Evolutionary conservation across 768 basidiomycete genomes (phyloP).

Genomic region (Macrolepiota dolichaula): DNA sequence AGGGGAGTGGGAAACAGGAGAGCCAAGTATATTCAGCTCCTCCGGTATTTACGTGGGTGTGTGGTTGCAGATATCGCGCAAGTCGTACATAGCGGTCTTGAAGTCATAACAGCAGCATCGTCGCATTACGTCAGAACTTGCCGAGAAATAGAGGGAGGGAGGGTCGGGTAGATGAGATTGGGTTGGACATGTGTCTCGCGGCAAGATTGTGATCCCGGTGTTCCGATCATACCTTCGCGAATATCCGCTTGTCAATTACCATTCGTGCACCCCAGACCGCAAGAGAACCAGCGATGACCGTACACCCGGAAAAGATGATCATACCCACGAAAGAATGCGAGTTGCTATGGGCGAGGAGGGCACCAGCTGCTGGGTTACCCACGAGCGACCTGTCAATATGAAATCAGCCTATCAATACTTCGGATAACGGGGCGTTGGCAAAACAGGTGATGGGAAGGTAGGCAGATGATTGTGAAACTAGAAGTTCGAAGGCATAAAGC

Average conservation of each 20-base stretch:
- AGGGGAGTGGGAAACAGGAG: no score
- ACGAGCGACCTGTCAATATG: constrained; percentile 46
- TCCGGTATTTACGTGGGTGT: no score
- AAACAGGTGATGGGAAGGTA: background rate
- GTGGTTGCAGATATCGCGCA: no score
- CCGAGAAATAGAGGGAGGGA: no score
- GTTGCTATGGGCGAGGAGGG: constrained; percentile 38
- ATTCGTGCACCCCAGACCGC: constrained; percentile 51
- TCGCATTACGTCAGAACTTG: no score
- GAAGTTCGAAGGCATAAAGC: background rate
- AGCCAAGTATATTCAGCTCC: no score
- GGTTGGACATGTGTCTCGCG: no score
- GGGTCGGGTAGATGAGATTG: no score
- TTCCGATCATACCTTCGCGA: constrained; percentile 21
- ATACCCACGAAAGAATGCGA: constrained; percentile 47
- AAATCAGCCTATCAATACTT: background rate
- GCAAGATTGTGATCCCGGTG: no score
- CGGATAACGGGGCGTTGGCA: background rate
- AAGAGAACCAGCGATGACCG: constrained; percentile 55
- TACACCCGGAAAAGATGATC: constrained; percentile 58
- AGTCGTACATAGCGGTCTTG: no score
- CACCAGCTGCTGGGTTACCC: constrained; percentile 64
- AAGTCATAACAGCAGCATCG: no score
- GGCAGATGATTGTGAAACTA: background rate
- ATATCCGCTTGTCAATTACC: constrained; percentile 36